Evolutionary conservation across 768 basidiomycete species (phyloP).

Genomic region (Tulasnella sp.): DNA sequence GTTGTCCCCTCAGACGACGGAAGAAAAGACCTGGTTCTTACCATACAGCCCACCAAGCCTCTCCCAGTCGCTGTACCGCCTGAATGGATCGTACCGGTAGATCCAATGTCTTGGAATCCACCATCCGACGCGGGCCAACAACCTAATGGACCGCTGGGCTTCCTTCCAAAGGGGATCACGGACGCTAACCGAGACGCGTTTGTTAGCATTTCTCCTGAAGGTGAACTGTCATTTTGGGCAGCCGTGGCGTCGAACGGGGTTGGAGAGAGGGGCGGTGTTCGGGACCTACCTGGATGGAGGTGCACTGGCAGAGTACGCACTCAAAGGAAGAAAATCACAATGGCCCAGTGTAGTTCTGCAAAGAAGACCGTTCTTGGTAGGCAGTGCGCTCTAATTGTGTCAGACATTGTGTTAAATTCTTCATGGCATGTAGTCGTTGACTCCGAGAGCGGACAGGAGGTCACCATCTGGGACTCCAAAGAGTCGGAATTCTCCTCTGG

Average conservation of each 20-base stretch:
- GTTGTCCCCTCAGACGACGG: slow-evolving; percentile 1
- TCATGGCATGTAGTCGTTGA: slow-evolving; percentile 58
- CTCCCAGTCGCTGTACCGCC: slow-evolving; percentile 58
- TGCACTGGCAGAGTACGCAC: slow-evolving; percentile 78
- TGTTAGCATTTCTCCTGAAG: slow-evolving; percentile 72
- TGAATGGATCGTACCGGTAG: slow-evolving; percentile 70
- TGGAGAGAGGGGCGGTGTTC: slow-evolving; percentile 20
- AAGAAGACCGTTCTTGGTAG: slow-evolving; percentile 89
- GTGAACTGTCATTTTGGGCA: slow-evolving; percentile 85
- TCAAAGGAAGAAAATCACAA: slow-evolving; percentile 62
- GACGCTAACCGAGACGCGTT: slow-evolving; percentile 66
- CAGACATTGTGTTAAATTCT: neutral
- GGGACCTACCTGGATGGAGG: slow-evolving; percentile 51
- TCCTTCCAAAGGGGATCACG: slow-evolving; percentile 27
- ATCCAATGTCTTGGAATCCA: slow-evolving; percentile 82
- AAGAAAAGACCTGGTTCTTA: slow-evolving; percentile 45
- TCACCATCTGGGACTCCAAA: slow-evolving; percentile 96
- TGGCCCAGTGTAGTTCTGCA: slow-evolving; percentile 83
- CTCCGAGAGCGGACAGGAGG: slow-evolving; percentile 64
- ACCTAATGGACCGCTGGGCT: neutral
- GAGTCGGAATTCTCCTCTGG: slow-evolving; percentile 93
- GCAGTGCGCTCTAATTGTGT: slow-evolving; percentile 38
- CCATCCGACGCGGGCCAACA: slow-evolving; percentile 31
- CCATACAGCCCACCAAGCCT: slow-evolving; percentile 53
- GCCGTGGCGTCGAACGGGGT: slow-evolving; percentile 50